phyloP scores from a whole-genome alignment of 2,329 filamentous ascomycete genomes.

The Ambrosiella beaveri region DNA sequence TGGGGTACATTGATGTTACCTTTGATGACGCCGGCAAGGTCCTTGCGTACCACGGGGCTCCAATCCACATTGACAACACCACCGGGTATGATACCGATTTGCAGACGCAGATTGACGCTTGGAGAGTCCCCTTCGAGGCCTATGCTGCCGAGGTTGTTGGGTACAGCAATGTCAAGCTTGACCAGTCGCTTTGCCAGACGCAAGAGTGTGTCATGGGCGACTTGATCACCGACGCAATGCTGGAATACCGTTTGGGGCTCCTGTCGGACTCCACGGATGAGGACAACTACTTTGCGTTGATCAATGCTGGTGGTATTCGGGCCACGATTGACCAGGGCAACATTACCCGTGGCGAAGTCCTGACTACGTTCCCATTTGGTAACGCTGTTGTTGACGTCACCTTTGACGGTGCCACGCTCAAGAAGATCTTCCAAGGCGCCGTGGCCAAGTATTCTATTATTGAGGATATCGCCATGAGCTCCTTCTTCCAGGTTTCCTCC shows the following conservation, averaged over 20 bases:
- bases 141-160: conserved; percentile 42
- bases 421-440: conserved; percentile 41
- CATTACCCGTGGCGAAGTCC: conserved; percentile 45
- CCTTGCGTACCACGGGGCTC: conserved; percentile 43
- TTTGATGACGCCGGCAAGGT: conserved; percentile 44
- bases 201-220: conserved; percentile 41
- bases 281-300: conserved; percentile 34
- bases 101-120: conserved; percentile 39
- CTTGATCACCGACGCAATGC: conserved; percentile 41
- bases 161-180: conserved; percentile 34
- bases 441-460: conserved; percentile 36
- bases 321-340: conserved; percentile 43
- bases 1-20: conserved; percentile 49
- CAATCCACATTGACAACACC: conserved; percentile 45
- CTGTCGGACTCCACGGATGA: conserved; percentile 25
- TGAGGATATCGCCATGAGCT: conserved; percentile 35
- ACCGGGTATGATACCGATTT: conserved; percentile 39
- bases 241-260: conserved; percentile 38
- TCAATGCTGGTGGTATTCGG: conserved; percentile 47
- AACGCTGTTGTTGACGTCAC: conserved; percentile 44
- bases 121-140: conserved; percentile 43
- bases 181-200: conserved; percentile 39
- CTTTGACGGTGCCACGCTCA: conserved; percentile 35
- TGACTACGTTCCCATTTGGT: conserved; percentile 48
- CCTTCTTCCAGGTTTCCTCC: conserved; percentile 42